Evolutionary conservation across 1,284 basidiomycete species (phyloP).

Genomic region (Cutaneotrichosporon mucoides): DNA sequence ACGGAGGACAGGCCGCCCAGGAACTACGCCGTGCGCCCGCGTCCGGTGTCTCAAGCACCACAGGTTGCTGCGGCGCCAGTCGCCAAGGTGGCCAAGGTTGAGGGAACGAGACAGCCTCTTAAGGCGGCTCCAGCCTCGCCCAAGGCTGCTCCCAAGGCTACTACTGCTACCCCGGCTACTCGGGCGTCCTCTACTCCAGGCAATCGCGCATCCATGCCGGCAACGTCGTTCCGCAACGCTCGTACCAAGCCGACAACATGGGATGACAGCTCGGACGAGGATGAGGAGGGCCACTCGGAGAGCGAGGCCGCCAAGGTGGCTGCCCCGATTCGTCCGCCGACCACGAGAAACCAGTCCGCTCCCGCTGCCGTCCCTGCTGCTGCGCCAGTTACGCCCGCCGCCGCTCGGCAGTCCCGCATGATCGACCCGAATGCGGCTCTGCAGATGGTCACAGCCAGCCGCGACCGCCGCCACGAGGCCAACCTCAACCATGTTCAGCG

Average conservation of each 20-base stretch:
- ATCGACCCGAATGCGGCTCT: conserved; percentile 20
- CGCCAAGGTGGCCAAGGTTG: not conserved
- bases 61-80: not conserved
- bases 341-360: conserved; percentile 12
- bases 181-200: not conserved
- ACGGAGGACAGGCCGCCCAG: conserved; percentile 22
- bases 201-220: not conserved
- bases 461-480: conserved; percentile 32
- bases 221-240: conserved; percentile 14
- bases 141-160: not conserved
- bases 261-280: conserved; percentile 22
- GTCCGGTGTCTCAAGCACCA: not conserved
- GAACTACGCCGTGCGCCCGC: not conserved
- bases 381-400: conserved; percentile 1
- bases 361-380: conserved; percentile 18
- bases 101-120: not conserved
- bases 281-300: conserved; percentile 18
- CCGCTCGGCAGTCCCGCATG: conserved; percentile 29
- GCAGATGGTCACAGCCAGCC: conserved; percentile 28
- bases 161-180: not conserved
- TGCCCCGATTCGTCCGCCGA: conserved; percentile 3
- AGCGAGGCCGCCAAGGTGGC: conserved; percentile 5
- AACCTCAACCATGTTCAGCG: conserved; percentile 29
- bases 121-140: not conserved
- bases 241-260: conserved; percentile 11